These are phyloP conservation scores for Forsythia viridissima DNA, from an alignment of 257 asterid species.

Conservation along the genomic window DNA sequence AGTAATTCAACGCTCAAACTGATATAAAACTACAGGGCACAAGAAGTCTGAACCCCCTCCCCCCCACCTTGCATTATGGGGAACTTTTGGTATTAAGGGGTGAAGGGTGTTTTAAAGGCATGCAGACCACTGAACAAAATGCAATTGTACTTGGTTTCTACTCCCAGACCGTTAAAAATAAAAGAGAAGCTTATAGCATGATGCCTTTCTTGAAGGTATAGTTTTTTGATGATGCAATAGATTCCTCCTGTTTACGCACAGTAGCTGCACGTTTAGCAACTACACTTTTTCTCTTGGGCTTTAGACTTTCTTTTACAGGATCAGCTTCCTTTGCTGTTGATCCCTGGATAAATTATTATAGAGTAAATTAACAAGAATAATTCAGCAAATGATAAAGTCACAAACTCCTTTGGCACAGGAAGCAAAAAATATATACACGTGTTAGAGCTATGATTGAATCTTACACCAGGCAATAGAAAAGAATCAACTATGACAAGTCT, in stretches of 20 bases:
- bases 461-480: conserved; percentile 69
- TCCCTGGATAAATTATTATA: conserved; percentile 49
- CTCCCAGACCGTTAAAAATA: no score
- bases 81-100: no score
- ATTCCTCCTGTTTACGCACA: neutral
- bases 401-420: neutral
- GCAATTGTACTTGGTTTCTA: no score
- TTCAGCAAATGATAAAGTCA: neutral
- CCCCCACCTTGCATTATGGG: no score
- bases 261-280: conserved; percentile 59
- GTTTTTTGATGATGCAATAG: no score
- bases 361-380: neutral
- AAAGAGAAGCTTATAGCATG: no score
- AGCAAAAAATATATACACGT: neutral
- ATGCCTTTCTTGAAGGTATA: no score
- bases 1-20: no score
- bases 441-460: conserved; percentile 32
- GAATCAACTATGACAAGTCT: conserved; percentile 72
- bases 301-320: conserved; percentile 58
- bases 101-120: no score
- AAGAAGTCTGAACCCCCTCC: no score
- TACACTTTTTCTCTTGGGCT: conserved; percentile 63
- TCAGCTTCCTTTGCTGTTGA: conserved; percentile 58
- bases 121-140: no score
- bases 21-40: no score